Percentiles rank a stretch among this genome's conserved stretches.
These are phyloP conservation scores for Cavenderia fasciculata DNA, from an alignment of 78 protist species.

Conservation along the genomic window DNA sequence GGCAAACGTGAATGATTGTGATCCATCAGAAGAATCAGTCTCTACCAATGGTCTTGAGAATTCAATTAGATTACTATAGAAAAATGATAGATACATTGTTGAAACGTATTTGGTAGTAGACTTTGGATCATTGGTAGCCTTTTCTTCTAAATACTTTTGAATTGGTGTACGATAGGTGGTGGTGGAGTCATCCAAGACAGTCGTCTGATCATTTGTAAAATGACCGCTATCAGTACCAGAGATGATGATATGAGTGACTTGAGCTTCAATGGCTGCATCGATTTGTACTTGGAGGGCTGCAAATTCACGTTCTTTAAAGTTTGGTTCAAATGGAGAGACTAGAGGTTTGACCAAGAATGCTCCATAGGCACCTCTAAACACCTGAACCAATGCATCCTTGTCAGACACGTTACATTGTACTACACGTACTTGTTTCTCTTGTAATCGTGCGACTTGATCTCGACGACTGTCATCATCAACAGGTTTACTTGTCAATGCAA, in stretches of 20 bases:
- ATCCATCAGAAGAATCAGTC: too few species aligned
- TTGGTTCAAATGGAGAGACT: slow-evolving; percentile 1
- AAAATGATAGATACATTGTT: neutral
- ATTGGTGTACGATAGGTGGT: neutral
- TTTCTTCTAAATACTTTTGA: neutral
- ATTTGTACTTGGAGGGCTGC: neutral
- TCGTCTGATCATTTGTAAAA: too few species aligned
- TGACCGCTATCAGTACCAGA: neutral
- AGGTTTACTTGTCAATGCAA: neutral
- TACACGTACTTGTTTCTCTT: neutral
- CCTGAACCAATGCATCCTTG: neutral
- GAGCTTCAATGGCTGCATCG: neutral
- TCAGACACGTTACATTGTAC: neutral
- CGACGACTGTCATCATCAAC: too few species aligned
- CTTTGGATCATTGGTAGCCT: too few species aligned
- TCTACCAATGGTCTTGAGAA: neutral
- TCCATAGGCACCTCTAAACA: neutral
- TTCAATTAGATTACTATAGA: slow-evolving; percentile 1
- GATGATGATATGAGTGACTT: neutral
- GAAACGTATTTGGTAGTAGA: neutral
- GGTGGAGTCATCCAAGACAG: too few species aligned
- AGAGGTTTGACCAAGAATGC: slow-evolving; percentile 7
- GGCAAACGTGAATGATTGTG: too few species aligned
- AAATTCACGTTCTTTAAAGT: neutral
- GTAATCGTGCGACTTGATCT: too few species aligned